Percentiles rank a stretch among this genome's conserved stretches.
Conservation (phyloP, 1,284 basidiomycete species). For the Stygiomarasmius scandens region DNA sequence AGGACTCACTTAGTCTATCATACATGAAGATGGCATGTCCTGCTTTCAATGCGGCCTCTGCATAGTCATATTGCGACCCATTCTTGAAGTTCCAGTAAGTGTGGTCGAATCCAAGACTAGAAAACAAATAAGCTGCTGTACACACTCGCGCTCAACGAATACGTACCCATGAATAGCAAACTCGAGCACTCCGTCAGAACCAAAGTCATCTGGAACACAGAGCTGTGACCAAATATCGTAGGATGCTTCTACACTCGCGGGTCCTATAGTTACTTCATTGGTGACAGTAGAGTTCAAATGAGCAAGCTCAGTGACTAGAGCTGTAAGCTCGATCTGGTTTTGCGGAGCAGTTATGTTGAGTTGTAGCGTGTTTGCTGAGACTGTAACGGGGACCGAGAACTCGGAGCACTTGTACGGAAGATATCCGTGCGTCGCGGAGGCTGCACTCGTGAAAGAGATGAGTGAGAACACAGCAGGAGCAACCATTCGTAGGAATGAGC, state of each 20-base stretch:
- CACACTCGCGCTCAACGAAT: no score
- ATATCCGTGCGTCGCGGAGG: no score
- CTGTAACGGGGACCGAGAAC: slow-evolving; percentile 5
- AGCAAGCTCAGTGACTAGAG: slow-evolving; percentile 16
- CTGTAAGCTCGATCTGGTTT: slow-evolving; percentile 20
- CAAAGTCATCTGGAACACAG: slow-evolving; percentile 19
- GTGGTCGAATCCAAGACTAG: slow-evolving; percentile 27
- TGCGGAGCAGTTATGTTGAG: slow-evolving; percentile 7
- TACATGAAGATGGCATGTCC: slow-evolving; percentile 34
- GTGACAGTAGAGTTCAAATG: slow-evolving; percentile 18
- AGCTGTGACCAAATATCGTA: slow-evolving; percentile 22
- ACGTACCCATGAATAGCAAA: slow-evolving; percentile 28
- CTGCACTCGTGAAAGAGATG: no score
- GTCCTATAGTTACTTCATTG: slow-evolving; percentile 5
- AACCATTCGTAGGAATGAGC: no score
- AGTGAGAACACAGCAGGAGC: no score
- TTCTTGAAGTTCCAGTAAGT: slow-evolving; percentile 30
- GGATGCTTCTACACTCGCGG: slow-evolving; percentile 10
- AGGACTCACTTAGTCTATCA: slow-evolving; percentile 34
- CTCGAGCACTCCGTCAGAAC: slow-evolving; percentile 13
- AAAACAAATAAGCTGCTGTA: no score
- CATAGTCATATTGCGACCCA: slow-evolving; percentile 29
- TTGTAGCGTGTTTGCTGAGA: background rate
- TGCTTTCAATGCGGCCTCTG: slow-evolving; percentile 25
- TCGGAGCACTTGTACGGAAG: slow-evolving; percentile 1